Conservation (phyloP, 306 rosid species). For the Citrullus mucosospermus region DNA sequence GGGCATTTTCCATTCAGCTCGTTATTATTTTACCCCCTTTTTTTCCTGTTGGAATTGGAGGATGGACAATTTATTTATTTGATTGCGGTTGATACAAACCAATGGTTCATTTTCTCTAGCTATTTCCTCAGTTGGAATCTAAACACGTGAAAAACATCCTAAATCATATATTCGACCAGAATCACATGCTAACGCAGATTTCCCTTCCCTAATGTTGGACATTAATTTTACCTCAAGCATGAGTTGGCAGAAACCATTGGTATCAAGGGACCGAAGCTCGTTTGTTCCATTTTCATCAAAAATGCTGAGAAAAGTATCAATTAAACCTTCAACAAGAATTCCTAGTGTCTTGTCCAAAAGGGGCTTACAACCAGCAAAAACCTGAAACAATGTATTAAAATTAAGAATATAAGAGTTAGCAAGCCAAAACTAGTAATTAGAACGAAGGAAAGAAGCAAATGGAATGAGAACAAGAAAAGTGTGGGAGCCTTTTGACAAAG, state of each 20-base stretch:
- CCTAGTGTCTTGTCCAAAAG: conserved; percentile 95
- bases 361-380: conserved; percentile 86
- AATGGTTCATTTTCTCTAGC: neutral
- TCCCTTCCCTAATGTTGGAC: neutral
- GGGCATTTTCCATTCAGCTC: neutral
- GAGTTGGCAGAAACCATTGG: conserved; percentile 92
- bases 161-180: neutral
- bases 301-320: conserved; percentile 88
- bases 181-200: neutral
- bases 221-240: conserved; percentile 77
- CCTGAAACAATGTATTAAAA: conserved; percentile 28
- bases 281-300: conserved; percentile 58
- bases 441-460: neutral
- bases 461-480: neutral
- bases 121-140: neutral
- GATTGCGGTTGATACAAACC: neutral
- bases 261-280: conserved; percentile 67
- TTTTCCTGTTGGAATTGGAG: neutral
- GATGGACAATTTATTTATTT: neutral
- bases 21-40: neutral
- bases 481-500: neutral
- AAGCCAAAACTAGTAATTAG: neutral
- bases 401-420: neutral
- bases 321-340: conserved; percentile 93
- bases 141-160: neutral